Base-by-base conservation (phyloP, 1,284 basidiomycete species). In the Exobasidium rhododendri region DNA sequence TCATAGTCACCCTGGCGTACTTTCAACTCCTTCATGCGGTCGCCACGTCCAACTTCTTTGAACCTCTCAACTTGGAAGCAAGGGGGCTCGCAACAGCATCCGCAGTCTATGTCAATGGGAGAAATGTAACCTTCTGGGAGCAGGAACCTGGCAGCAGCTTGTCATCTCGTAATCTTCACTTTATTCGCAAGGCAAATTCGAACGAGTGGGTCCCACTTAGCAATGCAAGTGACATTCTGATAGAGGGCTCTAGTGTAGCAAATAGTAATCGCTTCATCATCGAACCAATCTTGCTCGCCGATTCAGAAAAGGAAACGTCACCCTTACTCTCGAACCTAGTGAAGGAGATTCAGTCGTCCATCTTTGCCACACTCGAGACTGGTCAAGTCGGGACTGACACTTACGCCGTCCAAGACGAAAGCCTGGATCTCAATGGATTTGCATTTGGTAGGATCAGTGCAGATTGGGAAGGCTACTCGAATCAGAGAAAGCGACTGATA, bases 1-100 rank as follows among this genome's bases (percentile, higher is more conserved):
- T 93, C 76, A 81, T 92, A 64, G 89, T 89, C 35, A 96, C 93
- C 2, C 85, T 96, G 46, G 88, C 89, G 55, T 96, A 96, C 81
- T 94, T 96, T 80, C 90, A 93, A 80, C 85, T 94, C 65, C 85
- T 97, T 61, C 86, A 87, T 65, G 89, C 90, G 49, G 88, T 94
- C 79, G 91, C 91, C 53, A 80, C 82, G 55, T 83, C 81, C 30
- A 81, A 82, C 63, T 83, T 84, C 78, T 81, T 77, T 66, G 68
- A 74, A 63, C 68, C 71, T 57, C 65, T 76, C 40, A 66, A 62
- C 20, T 60, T 60, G 47, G 69, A 73, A 47, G 71, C 71, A 10
- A 63, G 64, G 29, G 64, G 55, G 29, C 59, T 73, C 24, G 68
- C 71, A 46, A 61, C 59, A 60, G 64, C 69, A 11, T 24, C 51